phyloP scores from a whole-genome alignment of 192 early-diverging fungal species.

The Funneliformis mosseae region DNA sequence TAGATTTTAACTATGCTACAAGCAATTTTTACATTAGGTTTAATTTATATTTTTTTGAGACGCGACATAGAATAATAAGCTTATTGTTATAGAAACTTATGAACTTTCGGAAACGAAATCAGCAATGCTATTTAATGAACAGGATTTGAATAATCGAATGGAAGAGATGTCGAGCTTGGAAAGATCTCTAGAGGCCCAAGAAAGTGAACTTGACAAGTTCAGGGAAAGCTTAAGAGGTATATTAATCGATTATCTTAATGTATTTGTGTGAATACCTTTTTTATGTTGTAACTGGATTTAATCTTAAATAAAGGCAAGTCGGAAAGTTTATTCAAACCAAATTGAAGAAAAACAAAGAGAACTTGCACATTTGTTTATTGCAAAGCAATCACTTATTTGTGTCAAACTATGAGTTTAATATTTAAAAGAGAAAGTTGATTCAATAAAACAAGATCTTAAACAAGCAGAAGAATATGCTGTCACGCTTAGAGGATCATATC shows the following conservation, averaged over 20 bases:
- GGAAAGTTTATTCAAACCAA: constrained; percentile 71
- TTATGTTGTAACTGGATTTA: background rate
- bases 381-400: constrained; percentile 27
- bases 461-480: constrained; percentile 60
- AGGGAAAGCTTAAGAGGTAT: constrained; percentile 64
- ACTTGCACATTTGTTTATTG: constrained; percentile 59
- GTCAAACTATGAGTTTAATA: constrained; percentile 78
- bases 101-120: constrained; percentile 59
- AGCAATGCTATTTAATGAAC: constrained; percentile 71
- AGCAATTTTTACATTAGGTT: too few relatives aligned
- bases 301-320: constrained; percentile 71
- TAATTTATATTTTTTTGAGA: too few relatives aligned
- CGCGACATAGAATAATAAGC: too few relatives aligned
- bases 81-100: too few relatives aligned
- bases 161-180: constrained; percentile 66
- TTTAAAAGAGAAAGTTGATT: constrained; percentile 69
- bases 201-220: constrained; percentile 75
- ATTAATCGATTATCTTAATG: background rate
- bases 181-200: constrained; percentile 64
- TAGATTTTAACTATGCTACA: too few relatives aligned
- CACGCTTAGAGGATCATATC: constrained; percentile 48
- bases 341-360: constrained; percentile 87
- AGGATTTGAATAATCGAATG: constrained; percentile 59
- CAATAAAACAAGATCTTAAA: constrained; percentile 55
- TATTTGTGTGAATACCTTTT: background rate